phyloP scores from a whole-genome alignment of 2,329 filamentous ascomycete species.

The Cryphonectria nitschkei region DNA sequence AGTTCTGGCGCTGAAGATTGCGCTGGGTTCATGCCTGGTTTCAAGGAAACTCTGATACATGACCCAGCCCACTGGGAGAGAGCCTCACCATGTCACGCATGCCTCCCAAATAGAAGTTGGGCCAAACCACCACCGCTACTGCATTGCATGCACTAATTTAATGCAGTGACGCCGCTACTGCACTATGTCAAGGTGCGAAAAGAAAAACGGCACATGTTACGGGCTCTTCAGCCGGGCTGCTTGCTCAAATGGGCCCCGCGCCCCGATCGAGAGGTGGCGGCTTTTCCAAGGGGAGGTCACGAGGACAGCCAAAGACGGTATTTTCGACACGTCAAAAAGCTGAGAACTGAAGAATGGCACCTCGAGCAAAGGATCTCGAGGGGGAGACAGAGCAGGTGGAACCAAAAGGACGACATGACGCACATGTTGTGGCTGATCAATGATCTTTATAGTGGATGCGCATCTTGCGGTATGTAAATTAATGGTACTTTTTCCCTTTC shows the following conservation, averaged over 20 bases:
- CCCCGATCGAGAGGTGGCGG: not conserved
- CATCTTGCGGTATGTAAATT: not conserved
- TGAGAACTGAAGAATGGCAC: not conserved
- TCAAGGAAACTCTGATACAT: no score
- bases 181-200: not conserved
- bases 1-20: not conserved
- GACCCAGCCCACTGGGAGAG: not conserved
- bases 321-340: not conserved
- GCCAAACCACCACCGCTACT: no score
- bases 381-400: not conserved
- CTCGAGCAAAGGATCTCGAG: not conserved
- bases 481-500: not conserved
- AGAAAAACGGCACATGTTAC: not conserved
- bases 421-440: not conserved
- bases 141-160: not conserved
- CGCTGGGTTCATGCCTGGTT: slow-evolving; percentile 4
- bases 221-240: not conserved
- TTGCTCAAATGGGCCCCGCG: not conserved
- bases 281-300: not conserved
- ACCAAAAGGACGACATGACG: not conserved
- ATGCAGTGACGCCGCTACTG: not conserved
- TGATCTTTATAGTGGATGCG: not conserved
- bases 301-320: not conserved
- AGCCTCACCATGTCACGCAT: not conserved
- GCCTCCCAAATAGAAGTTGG: not conserved